Evolutionary conservation across 257 asterid species (phyloP), one percentile per base, ranked within the genome.

Genomic region (Anisodus acutangulus): DNA sequence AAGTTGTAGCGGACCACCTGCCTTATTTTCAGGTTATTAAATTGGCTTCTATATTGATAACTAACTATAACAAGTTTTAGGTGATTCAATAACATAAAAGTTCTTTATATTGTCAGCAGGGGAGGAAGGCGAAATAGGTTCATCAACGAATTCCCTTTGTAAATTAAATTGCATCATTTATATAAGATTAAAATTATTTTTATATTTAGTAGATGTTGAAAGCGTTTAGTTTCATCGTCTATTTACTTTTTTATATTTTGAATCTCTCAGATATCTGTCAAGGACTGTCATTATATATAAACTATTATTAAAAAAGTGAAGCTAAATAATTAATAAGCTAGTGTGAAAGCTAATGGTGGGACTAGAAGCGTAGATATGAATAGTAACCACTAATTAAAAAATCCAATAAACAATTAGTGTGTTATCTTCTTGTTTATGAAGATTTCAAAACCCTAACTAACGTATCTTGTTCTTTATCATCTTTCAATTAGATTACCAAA

Each of bases 381-480:
- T 76, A 76, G 63, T 54, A 51, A 51, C 13, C 22, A 51, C 22
- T 74, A 74, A 26, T 13, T 76, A 3, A 13, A 22, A 51, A 51
- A 49, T 22, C 4, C 2, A 76, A 22, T 76, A 76, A 76, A 76
- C 26, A 76, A 76, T 3, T 76, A 51, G 62, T 76, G 31, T 67
- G 19, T 76, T 22, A 76, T 76, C 62, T 49, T 51, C 45, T 76
- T 76, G 59, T 12, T 51, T 76, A 51, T 76, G 45, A 41, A 41
- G 45, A 41, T 76, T 62, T 51, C 62, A 76, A 26, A 76, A 76
- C 81, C 81, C 81, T 76, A 76, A 76, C 45, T 6, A 76, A 76
- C 81, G 81, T 76, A 76, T 76, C 81, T 76, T 51, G 45, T 76
- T 76, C 81, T 76, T 76, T 76, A 51, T 12, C 26, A 51, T 22